Evolutionary conservation across 2,329 filamentous ascomycete species (phyloP).

Genomic region (Pseudocercospora fijiensis): DNA sequence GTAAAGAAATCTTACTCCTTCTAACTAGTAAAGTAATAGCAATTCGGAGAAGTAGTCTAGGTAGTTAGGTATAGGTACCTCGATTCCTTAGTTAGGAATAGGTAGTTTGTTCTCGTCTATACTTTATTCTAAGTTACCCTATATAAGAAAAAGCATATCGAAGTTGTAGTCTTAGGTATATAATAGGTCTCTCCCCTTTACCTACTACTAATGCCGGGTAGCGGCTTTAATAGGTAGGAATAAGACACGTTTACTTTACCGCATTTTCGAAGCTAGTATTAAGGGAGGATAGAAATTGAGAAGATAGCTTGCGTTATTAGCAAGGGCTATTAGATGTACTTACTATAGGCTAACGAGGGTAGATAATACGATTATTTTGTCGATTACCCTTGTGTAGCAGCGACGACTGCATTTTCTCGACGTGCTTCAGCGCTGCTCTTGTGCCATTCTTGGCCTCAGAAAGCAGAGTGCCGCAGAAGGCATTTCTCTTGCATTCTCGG

Average conservation of each 20-base stretch:
- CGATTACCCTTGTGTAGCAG: neutral
- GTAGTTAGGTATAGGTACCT: neutral
- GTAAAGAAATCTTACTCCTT: neutral
- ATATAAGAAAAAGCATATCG: neutral
- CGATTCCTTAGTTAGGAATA: neutral
- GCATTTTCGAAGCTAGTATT: too few relatives aligned
- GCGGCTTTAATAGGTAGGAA: too few relatives aligned
- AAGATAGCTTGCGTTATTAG: too few relatives aligned
- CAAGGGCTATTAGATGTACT: too few relatives aligned
- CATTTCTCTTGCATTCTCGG: neutral
- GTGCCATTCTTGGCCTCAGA: neutral
- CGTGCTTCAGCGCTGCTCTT: neutral
- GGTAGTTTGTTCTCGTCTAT: neutral
- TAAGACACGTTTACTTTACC: too few relatives aligned
- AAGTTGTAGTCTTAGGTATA: too few relatives aligned
- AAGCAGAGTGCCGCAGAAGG: neutral
- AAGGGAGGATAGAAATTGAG: too few relatives aligned
- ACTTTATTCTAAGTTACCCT: too few relatives aligned
- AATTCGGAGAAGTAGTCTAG: neutral
- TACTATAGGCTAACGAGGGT: too few relatives aligned
- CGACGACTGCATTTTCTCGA: neutral
- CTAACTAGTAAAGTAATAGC: neutral
- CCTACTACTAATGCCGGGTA: too few relatives aligned
- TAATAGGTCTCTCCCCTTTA: too few relatives aligned
- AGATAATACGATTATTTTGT: neutral